Base-by-base conservation (phyloP, 2,329 filamentous ascomycete species). In the Verticillium tricorpus region DNA sequence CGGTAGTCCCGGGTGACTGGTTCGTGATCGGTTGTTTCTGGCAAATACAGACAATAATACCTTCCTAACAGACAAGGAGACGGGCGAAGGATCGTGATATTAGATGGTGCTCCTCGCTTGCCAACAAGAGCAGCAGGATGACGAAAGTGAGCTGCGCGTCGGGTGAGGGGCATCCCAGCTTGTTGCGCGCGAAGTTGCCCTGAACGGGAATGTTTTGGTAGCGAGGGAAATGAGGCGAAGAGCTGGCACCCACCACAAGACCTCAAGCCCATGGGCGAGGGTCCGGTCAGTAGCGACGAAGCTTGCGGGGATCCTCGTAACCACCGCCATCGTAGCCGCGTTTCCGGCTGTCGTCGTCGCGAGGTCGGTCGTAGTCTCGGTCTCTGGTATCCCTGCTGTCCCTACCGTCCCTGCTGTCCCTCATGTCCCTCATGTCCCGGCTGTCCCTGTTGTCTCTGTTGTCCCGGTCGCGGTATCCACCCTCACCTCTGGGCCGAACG, bases 271-370 rank as follows among this genome's bases (percentile, higher is more conserved):
- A 52, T 11, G 8, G 19, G 19, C 9, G 56, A 62, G 64, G 69
- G 73, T 74, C 72, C 73, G 72, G 72, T 78, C 79, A 88, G 77
- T 89, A 89, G 66, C 86, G 84, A 66, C 86, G 85, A 65, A 88
- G 72, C 75, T 89, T 89, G 62, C 85, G 77, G 58, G 86, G 85
- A 75, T 97, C 93, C 72, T 97, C 92, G 77, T 93, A 89, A 67
- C 86, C 85, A 73, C 88, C 88, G 71, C 89, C 90, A 59, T 96
- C 93, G 76, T 90, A 92, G 59, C 87, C 83, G 73, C 89, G 86
- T 81, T 91, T 85, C 73, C 85, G 76, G 76, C 78, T 81, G 67
- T 85, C 84, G 67, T 87, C 84, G 59, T 86, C 83, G 65, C 82
- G 78, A 61, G 81, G 81, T 66, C 82, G 77, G 72, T 88, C 85